phyloP scores from a whole-genome alignment of 2,329 filamentous ascomycete species.

The Apiospora sp. region DNA sequence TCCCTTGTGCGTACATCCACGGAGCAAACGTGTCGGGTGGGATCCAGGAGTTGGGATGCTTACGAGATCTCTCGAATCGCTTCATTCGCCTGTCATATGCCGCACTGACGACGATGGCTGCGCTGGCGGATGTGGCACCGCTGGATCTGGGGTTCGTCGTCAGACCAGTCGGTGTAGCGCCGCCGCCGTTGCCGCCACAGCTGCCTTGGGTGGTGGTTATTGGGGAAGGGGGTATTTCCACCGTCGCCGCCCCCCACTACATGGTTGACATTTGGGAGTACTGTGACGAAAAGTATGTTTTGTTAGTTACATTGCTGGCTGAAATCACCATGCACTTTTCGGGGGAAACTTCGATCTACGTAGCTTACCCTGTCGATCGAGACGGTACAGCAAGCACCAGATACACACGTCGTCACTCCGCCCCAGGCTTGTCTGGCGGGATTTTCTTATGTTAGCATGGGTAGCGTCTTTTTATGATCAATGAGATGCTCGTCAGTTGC shows the following conservation, averaged over 20 bases:
- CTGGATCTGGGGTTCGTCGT: conserved; percentile 27
- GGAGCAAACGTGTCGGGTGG: background rate
- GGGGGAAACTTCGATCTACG: background rate
- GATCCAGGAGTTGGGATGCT: conserved; percentile 23
- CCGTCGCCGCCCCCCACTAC: background rate
- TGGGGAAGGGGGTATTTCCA: background rate
- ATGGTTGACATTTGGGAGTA: conserved; percentile 8
- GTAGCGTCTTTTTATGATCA: background rate
- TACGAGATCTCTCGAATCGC: conserved; percentile 52
- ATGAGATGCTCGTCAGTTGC: background rate
- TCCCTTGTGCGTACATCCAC: background rate
- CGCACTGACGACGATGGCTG: conserved; percentile 34
- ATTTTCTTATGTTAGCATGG: background rate
- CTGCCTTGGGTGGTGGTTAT: background rate
- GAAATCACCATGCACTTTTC: background rate
- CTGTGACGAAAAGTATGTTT: background rate
- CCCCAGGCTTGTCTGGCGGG: background rate
- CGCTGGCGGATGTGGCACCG: conserved; percentile 25
- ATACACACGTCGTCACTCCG: background rate
- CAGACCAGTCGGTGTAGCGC: conserved; percentile 26
- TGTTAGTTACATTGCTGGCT: background rate
- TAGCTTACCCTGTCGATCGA: background rate
- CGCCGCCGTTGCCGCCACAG: background rate
- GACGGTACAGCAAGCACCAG: background rate
- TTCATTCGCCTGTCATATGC: conserved; percentile 55